Conservation (phyloP, 345 rosid genomes). For the Populus davidiana region DNA sequence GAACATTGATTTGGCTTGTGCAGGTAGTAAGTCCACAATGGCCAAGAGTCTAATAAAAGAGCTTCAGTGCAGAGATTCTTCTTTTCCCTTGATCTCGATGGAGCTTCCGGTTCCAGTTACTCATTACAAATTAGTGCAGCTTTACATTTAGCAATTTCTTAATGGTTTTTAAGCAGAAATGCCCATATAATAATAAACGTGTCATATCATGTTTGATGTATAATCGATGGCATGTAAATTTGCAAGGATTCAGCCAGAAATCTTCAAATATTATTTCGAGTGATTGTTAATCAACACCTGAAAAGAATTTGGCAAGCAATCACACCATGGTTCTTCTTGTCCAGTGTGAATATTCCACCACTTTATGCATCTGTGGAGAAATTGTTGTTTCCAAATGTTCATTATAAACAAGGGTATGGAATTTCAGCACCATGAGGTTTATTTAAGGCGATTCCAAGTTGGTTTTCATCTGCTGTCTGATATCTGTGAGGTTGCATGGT, state of each 20-base stretch:
- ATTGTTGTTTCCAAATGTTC: too few species aligned
- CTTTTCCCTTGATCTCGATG: neutral
- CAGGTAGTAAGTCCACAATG: slow-evolving; percentile 96
- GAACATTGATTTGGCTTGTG: slow-evolving; percentile 10
- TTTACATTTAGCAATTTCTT: neutral
- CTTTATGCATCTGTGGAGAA: too few species aligned
- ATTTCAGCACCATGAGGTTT: too few species aligned
- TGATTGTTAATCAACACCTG: neutral
- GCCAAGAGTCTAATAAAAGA: slow-evolving; percentile 54
- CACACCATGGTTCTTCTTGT: too few species aligned
- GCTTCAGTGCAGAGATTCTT: neutral
- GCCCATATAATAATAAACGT: neutral
- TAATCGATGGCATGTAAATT: neutral
- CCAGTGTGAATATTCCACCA: too few species aligned
- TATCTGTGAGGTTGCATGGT: too few species aligned
- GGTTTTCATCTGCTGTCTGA: too few species aligned
- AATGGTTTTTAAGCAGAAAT: neutral
- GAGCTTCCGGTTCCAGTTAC: neutral
- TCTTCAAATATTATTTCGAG: neutral
- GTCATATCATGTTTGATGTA: neutral
- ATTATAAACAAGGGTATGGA: too few species aligned
- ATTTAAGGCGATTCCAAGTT: too few species aligned
- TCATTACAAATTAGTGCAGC: neutral
- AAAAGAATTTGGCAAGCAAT: too few species aligned
- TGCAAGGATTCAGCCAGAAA: neutral